Evolutionary conservation across 257 asterid species (phyloP), one percentile per base, ranked within the genome.

Genomic region (Haberlea rhodopensis): DNA sequence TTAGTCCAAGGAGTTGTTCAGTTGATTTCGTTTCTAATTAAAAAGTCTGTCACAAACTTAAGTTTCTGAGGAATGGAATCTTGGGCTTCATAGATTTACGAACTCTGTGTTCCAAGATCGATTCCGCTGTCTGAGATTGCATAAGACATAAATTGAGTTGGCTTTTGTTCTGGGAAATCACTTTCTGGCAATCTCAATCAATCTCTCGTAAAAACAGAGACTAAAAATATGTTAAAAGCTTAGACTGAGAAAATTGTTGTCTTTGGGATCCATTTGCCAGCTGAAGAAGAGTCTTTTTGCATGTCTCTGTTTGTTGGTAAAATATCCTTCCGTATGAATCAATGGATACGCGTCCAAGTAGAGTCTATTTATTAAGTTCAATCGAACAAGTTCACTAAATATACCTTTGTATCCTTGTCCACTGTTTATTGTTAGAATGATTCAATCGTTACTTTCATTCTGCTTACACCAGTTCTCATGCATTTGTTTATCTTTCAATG

Each of bases 401-500:
- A 34, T 34, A 10, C 45, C 9, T 34, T 28, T 28, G n/a, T 34
- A 34, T 34, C 16, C 16, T 9, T 0, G 45, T 34, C 45, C 45
- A 34, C 16, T 9, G 16, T 34, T 34, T 34, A 10, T 34, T 34
- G 45, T 16, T 34, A n/a, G 45, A 34, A n/a, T 34, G 31, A 25
- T 56, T 67, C 13, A 53, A 15, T 23, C 18, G 20, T 15, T 25
- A 8, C 22, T 40, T 59, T 26, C 28, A 11, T 18, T 40, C 46
- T 26, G 25, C 23, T 62, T 48, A 22, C 26, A n/a, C 60, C 4
- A 15, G 62, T 65, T 24, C 23, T 23, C 53, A 53, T 37, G 32
- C 57, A 27, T 16, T 18, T 7, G 27, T 37, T 43, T 21, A 10
- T 49, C 49, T 46, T 73, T 72, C 65, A 49, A 26, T 65, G 65